phyloP scores from a whole-genome alignment of 305 asterid genomes.

The Petunia hybrid region DNA sequence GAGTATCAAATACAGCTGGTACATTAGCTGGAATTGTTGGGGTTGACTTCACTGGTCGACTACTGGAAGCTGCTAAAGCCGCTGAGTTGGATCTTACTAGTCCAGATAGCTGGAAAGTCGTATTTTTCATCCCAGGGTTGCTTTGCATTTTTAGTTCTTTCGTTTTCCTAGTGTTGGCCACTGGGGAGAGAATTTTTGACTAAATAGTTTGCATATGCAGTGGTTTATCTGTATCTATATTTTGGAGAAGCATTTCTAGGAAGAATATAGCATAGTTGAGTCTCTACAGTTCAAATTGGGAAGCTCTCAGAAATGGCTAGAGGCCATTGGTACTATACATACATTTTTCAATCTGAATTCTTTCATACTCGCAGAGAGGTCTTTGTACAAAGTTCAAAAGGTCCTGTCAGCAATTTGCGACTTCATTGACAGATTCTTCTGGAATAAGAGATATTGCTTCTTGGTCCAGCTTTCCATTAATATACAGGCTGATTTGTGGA shows the following conservation, averaged over 20 bases:
- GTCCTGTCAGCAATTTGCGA: neutral
- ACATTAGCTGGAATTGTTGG: slow-evolving; percentile 94
- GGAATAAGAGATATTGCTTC: neutral
- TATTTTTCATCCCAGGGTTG: slow-evolving; percentile 78
- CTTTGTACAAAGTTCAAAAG: neutral
- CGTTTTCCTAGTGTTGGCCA: slow-evolving; percentile 70
- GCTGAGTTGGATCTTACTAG: slow-evolving; percentile 71
- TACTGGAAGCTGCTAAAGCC: slow-evolving; percentile 84
- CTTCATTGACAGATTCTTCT: neutral
- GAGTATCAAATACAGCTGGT: slow-evolving; percentile 94
- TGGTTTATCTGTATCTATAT: slow-evolving; percentile 5
- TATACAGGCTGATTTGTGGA: neutral
- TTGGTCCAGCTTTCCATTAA: neutral
- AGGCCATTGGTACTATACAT: neutral
- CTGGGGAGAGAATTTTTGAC: slow-evolving; percentile 95
- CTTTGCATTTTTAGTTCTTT: slow-evolving; percentile 81
- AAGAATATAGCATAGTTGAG: slow-evolving; percentile 3
- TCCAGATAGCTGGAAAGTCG: slow-evolving; percentile 87
- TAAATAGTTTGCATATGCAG: slow-evolving; percentile 40
- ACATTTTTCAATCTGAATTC: slow-evolving; percentile 6
- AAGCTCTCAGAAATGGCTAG: neutral
- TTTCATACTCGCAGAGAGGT: neutral
- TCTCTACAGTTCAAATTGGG: neutral
- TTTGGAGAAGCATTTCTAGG: slow-evolving; percentile 23
- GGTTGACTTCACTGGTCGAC: slow-evolving; percentile 91